These are phyloP conservation scores for Penicillium rolfsii DNA, from an alignment of 2,329 filamentous ascomycete species.

Conservation along the genomic window DNA sequence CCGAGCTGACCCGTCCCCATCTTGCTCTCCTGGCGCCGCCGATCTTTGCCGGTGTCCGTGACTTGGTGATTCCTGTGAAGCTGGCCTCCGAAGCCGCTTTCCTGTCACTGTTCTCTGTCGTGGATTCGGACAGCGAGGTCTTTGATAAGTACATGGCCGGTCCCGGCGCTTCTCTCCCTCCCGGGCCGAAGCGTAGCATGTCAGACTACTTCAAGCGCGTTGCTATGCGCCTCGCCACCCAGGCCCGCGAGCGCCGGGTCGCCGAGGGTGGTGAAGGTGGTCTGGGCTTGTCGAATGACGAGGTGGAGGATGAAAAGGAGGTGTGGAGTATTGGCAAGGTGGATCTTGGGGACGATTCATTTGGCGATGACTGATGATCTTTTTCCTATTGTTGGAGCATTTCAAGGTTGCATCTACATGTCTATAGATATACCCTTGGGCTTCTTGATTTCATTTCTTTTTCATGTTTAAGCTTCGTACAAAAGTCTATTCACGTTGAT, in stretches of 20 bases:
- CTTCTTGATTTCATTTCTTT: constrained; percentile 9
- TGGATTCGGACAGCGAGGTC: constrained; percentile 79
- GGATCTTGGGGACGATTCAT: constrained; percentile 67
- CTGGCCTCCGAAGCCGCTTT: constrained; percentile 93
- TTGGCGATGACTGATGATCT: constrained; percentile 27
- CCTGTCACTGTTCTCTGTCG: constrained; percentile 84
- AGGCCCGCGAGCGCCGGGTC: constrained; percentile 85
- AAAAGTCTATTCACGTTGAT: constrained; percentile 23
- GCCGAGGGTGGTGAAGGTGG: constrained; percentile 89
- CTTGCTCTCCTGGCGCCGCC: constrained; percentile 77
- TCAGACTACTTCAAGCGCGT: constrained; percentile 97
- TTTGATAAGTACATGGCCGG: constrained; percentile 89
- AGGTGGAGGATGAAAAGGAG: constrained; percentile 91
- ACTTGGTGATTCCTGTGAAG: constrained; percentile 92
- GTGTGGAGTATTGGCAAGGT: constrained; percentile 94
- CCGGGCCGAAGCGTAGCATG: constrained; percentile 84
- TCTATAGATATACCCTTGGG: constrained; percentile 35
- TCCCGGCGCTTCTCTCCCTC: constrained; percentile 65
- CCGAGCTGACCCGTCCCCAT: constrained; percentile 80
- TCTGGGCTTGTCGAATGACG: constrained; percentile 83
- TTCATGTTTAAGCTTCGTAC: constrained; percentile 21
- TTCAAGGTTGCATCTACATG: constrained; percentile 26
- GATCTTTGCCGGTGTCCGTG: constrained; percentile 86
- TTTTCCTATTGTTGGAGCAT: constrained; percentile 17
- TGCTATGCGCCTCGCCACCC: constrained; percentile 77